Conservation (phyloP, 139 green algal genomes). For the Chlorella sorokiniana region DNA sequence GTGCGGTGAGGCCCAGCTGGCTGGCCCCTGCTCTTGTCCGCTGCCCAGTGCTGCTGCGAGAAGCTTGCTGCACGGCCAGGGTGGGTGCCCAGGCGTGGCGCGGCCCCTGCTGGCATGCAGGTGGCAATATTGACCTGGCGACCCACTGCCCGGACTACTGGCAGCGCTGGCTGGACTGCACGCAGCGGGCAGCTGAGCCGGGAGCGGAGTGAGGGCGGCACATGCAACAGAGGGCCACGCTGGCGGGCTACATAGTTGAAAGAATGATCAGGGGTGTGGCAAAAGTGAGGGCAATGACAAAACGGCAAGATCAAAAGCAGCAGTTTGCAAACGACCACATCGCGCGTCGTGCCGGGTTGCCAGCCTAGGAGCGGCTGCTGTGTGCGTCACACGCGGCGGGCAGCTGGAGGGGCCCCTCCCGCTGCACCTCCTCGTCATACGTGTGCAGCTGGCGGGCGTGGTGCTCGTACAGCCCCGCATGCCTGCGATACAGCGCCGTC, state of each 20-base stretch:
- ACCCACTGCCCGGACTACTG: conserved; percentile 18
- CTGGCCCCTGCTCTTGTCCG: too few species aligned
- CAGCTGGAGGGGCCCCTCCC: background rate
- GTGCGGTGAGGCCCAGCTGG: conserved; percentile 81
- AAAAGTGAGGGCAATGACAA: too few species aligned
- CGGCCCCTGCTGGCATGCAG: background rate
- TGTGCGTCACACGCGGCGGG: background rate
- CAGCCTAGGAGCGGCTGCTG: background rate
- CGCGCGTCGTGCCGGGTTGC: too few species aligned
- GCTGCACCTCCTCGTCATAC: conserved; percentile 22
- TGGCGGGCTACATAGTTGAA: too few species aligned
- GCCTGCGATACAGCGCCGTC: conserved; percentile 20
- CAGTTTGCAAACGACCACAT: too few species aligned
- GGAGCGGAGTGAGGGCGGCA: too few species aligned
- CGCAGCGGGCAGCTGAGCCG: background rate
- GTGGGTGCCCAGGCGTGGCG: background rate
- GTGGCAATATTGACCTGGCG: conserved; percentile 60
- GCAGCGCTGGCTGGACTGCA: conserved; percentile 13
- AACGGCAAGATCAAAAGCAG: too few species aligned
- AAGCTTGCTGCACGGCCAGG: background rate
- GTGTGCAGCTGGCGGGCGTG: conserved; percentile 13
- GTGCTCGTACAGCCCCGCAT: conserved; percentile 8
- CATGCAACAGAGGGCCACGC: too few species aligned
- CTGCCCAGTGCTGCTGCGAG: too few species aligned
- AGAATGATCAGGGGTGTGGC: too few species aligned